Percentiles rank a stretch among this genome's conserved stretches.
These are phyloP conservation scores for Phytophthora foliorum DNA, from an alignment of 352 stramenopile genomes.

Conservation along the genomic window DNA sequence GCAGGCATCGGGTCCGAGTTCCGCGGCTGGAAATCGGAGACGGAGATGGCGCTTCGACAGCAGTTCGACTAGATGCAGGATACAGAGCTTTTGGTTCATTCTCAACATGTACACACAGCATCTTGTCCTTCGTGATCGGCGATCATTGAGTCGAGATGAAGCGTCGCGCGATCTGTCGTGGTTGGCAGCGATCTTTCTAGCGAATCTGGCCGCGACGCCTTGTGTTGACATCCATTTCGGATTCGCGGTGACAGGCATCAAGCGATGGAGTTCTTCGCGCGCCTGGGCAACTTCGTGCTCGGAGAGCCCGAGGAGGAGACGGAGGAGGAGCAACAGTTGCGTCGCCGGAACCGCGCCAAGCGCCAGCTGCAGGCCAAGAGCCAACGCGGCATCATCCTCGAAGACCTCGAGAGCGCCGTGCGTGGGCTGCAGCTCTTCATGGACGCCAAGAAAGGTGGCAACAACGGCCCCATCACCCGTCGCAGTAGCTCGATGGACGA, in stretches of 20 bases:
- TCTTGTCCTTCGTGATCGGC: background rate
- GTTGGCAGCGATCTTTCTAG: slow-evolving; percentile 12
- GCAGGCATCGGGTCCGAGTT: slow-evolving; percentile 85
- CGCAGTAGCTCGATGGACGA: slow-evolving; percentile 33
- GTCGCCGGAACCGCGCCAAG: slow-evolving; percentile 63
- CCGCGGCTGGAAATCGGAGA: slow-evolving; percentile 78
- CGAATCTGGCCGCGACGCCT: background rate
- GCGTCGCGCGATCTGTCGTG: slow-evolving; percentile 15
- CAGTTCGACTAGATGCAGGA: slow-evolving; percentile 66
- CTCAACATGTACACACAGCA: slow-evolving; percentile 15
- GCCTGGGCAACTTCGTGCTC: slow-evolving; percentile 56
- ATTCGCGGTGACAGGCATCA: slow-evolving; percentile 20
- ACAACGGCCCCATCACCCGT: slow-evolving; percentile 4
- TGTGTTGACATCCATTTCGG: slow-evolving; percentile 21
- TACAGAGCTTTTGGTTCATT: background rate
- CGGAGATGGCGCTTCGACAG: slow-evolving; percentile 83
- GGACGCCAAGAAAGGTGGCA: slow-evolving; percentile 40
- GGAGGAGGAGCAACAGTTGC: slow-evolving; percentile 56
- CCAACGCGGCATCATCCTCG: slow-evolving; percentile 80
- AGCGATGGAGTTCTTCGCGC: slow-evolving; percentile 71
- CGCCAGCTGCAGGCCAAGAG: slow-evolving; percentile 77
- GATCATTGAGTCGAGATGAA: background rate
- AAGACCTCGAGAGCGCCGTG: slow-evolving; percentile 81
- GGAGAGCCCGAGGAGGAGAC: slow-evolving; percentile 65
- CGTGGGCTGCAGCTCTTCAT: slow-evolving; percentile 65